These are phyloP conservation scores for Boletus vinaceobasis DNA, from an alignment of 768 basidiomycete species.

Conservation along the genomic window DNA sequence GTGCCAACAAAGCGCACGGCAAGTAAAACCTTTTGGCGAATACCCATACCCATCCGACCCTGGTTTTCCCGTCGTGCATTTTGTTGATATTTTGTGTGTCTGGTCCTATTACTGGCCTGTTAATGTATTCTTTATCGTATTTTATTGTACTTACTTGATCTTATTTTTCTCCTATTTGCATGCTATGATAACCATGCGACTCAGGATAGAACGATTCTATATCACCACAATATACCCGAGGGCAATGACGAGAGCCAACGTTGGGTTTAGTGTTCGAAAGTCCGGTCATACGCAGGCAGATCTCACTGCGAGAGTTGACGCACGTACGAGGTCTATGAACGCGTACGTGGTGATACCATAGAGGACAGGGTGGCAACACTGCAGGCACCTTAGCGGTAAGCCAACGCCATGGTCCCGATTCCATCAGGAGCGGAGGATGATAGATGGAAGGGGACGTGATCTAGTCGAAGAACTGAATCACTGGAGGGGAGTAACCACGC, in stretches of 20 bases:
- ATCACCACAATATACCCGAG: too few relatives aligned
- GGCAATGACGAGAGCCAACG: too few relatives aligned
- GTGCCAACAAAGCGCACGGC: conserved; percentile 17
- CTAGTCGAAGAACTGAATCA: too few relatives aligned
- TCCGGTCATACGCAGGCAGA: conserved; percentile 1
- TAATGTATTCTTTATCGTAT: background rate
- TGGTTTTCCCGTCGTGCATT: background rate
- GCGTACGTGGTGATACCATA: background rate
- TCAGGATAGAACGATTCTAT: too few relatives aligned
- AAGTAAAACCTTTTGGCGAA: conserved; percentile 4
- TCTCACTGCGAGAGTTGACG: background rate
- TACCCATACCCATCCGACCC: background rate
- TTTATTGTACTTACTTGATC: background rate
- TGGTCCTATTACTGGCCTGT: background rate
- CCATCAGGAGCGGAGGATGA: background rate
- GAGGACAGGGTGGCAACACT: background rate
- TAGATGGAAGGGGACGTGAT: background rate
- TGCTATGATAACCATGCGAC: background rate
- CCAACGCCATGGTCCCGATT: background rate
- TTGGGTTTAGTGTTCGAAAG: background rate
- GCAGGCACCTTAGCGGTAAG: background rate
- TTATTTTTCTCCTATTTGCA: background rate
- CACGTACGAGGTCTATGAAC: background rate
- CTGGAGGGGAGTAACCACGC: too few relatives aligned
- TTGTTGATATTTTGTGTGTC: background rate